Base-by-base conservation (phyloP, 2,329 filamentous ascomycete species). In the Fusarium citri region DNA sequence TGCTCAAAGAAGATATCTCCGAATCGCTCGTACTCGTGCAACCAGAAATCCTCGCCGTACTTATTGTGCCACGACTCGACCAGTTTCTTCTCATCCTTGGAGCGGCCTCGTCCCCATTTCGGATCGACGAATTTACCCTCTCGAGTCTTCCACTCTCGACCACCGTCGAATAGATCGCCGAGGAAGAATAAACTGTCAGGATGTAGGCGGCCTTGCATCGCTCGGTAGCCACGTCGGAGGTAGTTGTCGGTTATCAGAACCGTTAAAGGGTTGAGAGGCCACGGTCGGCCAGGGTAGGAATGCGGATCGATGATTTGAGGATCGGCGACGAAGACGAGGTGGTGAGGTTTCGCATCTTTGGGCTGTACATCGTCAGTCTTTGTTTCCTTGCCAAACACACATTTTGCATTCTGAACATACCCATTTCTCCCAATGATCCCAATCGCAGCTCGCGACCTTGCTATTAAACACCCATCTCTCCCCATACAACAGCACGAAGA, bases 151-250 rank as follows among this genome's bases (percentile, higher is more conserved):
- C 96, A 99, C 83, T 99, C 96, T 72, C 96, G 88, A 11, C 96
- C 96, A 6, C 96, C 96, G 77, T 99, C 96, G 75, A 99, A 98
- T 1, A 99, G 83, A 77, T 99, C 96, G 10, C 96, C 96, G 0
- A 99, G 84, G 77, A 99, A 98, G 77, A 98, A 88, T 2, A 97
- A 84, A 18, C 92, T 94, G 77, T 98, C 94, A 0, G 96, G 96
- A n/a, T 88, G 87, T 16, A 98, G 84, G 20, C 88, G 83, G 20
- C 86, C 83, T 76, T 97, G 94, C 61, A 98, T 86, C 55, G 91
- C 87, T n/a, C 85, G 87, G 78, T 97, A 98, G 11, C 92, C 90
- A 43, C 94, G 89, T 42, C 91, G 89, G 69, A 99, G 87, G 80
- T 98, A 99, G 76, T 94, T 92, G 80, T 99, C 96, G 59, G 94